phyloP scores from a whole-genome alignment of 2,329 filamentous ascomycete genomes.

The Fusarium acutatum region DNA sequence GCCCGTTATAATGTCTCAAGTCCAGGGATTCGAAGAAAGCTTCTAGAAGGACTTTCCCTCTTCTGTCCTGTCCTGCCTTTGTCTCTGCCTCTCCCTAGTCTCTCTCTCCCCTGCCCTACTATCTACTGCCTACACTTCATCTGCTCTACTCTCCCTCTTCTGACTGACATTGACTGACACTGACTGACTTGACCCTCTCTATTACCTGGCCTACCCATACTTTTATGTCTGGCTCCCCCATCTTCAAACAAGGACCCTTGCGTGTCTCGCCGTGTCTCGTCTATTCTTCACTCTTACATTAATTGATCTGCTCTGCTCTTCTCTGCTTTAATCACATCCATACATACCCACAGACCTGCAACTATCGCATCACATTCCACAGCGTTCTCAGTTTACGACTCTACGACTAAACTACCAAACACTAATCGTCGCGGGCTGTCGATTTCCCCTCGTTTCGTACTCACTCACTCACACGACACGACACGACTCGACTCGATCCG shows the following conservation, averaged over 20 bases:
- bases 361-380: constrained; percentile 14
- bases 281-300: constrained; percentile 14
- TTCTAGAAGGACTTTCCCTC: constrained; percentile 42
- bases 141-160: constrained; percentile 1
- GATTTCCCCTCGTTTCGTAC: constrained; percentile 38
- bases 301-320: constrained; percentile 23
- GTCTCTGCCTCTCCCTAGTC: neutral
- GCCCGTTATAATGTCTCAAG: constrained; percentile 43
- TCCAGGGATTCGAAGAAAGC: constrained; percentile 41
- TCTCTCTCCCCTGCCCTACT: constrained; percentile 9
- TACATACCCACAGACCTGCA: constrained; percentile 12
- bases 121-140: neutral
- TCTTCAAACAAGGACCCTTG: constrained; percentile 26
- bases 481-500: constrained; percentile 12
- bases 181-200: neutral
- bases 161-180: neutral
- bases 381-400: constrained; percentile 23
- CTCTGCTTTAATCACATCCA: constrained; percentile 25
- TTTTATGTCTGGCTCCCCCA: constrained; percentile 11
- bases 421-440: constrained; percentile 42
- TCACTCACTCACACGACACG: constrained; percentile 6
- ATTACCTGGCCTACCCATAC: neutral
- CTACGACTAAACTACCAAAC: constrained; percentile 20
- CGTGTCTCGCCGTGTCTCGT: constrained; percentile 10
- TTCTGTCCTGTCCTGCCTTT: neutral